Base-by-base conservation (phyloP, 169 alveolate species). In the Plasmodium vivax region DNA sequence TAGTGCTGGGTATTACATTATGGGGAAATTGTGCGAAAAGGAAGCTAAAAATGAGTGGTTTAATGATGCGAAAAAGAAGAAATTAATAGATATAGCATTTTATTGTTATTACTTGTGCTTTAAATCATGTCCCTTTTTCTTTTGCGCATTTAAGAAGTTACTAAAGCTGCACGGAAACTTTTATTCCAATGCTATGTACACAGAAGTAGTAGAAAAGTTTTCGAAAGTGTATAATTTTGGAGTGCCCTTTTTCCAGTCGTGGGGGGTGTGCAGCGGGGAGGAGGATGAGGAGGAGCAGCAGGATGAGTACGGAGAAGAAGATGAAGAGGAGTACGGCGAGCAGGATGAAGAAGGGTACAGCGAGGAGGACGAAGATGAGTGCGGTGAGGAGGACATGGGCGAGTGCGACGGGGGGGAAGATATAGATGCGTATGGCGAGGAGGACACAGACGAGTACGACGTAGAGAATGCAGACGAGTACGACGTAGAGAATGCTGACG, bases 11-110 rank as follows among this genome's bases (percentile, higher is more conserved):
- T 88, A 88, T 88, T 88, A 88, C 36, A 79, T 88, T 32, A 34
- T 88, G 74, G 94, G 94, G 19, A 88, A 88, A 79, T 34, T 88
- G 71, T 88, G 62, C 45, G 94, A 88, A 88, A 56, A 88, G 45
- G 94, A 79, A 77, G 88, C 83, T 14, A 88, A 81, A 68, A 68
- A 36, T 41, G 94, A 88, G 82, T 88, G 87, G 87, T 27, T 88
- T 27, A 73, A 81, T 56, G 81, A 88, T 23, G 41, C 30, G 47
- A 88, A 36, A 88, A 88, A 88, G 19, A 88, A 79, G 32, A 62
- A 79, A 88, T 80, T 88, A 77, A 88, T 88, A 88, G 90, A 88
- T 41, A 88, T 73, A 79, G 41, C 94, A 58, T 88, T 56, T 79
- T 79, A 47, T 56, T 88, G 94, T 58, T 88, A 88, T 68, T 88